Conservation (phyloP, 2,329 filamentous ascomycete species). For the Hypoxylon sp. region DNA sequence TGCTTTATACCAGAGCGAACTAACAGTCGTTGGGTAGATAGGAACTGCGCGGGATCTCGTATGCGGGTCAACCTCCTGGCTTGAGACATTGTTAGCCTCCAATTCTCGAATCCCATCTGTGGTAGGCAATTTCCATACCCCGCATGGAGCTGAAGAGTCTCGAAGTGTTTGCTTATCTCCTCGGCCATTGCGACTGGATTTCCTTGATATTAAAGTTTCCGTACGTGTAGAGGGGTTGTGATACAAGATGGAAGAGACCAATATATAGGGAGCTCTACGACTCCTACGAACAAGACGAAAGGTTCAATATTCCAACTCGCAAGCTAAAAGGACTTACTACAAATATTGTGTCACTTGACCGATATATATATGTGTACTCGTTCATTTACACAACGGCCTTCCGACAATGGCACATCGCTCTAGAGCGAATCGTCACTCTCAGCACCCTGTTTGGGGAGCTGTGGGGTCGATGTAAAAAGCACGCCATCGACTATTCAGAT, state of each 20-base stretch:
- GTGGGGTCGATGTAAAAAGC: slow-evolving; percentile 28
- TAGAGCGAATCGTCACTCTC: slow-evolving; percentile 19
- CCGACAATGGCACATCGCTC: slow-evolving; percentile 18
- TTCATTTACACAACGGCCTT: slow-evolving; percentile 8
- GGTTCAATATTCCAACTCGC: slow-evolving; percentile 3
- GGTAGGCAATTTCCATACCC: slow-evolving; percentile 62
- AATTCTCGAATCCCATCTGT: not conserved
- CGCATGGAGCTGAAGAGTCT: slow-evolving; percentile 86
- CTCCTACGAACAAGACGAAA: not conserved
- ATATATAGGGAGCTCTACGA: not conserved
- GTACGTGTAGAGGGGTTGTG: not conserved
- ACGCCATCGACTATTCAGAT: slow-evolving; percentile 35
- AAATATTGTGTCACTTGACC: slow-evolving; percentile 7
- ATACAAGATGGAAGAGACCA: not conserved
- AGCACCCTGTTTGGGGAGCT: slow-evolving; percentile 17
- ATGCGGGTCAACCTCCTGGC: slow-evolving; percentile 79
- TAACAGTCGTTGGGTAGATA: slow-evolving; percentile 88
- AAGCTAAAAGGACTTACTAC: slow-evolving; percentile 14
- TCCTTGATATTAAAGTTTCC: slow-evolving; percentile 4
- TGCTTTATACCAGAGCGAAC: slow-evolving; percentile 15
- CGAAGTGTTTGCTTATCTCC: slow-evolving; percentile 70
- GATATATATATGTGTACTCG: slow-evolving; percentile 17
- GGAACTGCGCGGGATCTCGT: slow-evolving; percentile 92
- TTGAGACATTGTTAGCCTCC: slow-evolving; percentile 49
- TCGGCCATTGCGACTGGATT: slow-evolving; percentile 51